phyloP scores from a whole-genome alignment of 176 grass and related monocot species.

The Lolium rigidum region DNA sequence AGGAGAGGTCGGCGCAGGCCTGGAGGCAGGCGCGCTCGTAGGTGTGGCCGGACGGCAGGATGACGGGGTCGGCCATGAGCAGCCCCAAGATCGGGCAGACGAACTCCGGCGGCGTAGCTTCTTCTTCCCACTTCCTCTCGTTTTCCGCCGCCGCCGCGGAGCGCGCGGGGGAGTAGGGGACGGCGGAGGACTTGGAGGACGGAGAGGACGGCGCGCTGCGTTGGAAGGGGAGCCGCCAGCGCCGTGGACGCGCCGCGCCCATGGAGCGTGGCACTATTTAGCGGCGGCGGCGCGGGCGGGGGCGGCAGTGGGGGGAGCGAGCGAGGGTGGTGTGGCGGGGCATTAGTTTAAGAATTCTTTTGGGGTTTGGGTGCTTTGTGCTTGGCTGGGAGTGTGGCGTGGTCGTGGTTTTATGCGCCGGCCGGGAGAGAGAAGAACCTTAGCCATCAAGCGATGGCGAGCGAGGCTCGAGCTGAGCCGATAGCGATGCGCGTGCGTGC shows the following conservation, averaged over 20 bases:
- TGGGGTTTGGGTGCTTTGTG: constrained; percentile 47
- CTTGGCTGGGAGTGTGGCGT: not conserved
- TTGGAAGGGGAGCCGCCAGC: constrained; percentile 80
- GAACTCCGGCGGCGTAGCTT: constrained; percentile 68
- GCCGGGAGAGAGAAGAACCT: constrained; percentile 35
- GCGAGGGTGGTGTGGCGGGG: not conserved
- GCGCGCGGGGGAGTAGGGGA: constrained; percentile 33
- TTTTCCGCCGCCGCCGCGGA: not conserved
- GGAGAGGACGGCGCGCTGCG: constrained; percentile 44
- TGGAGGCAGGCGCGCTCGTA: constrained; percentile 75
- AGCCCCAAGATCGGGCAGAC: constrained; percentile 58
- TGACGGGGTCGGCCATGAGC: constrained; percentile 86
- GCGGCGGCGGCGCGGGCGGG: constrained; percentile 17
- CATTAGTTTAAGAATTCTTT: constrained; percentile 29
- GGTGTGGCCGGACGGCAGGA: constrained; percentile 64
- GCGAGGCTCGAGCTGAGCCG: not conserved
- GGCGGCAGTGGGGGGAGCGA: not conserved
- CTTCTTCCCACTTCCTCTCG: not conserved
- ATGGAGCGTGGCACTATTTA: constrained; percentile 31
- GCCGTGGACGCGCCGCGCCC: constrained; percentile 55
- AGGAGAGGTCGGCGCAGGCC: constrained; percentile 65
- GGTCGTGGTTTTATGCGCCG: constrained; percentile 52
- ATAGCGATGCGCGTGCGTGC: too few relatives aligned
- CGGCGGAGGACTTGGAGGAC: not conserved
- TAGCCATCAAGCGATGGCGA: constrained; percentile 49